Base-by-base conservation (phyloP, 2,329 filamentous ascomycete genomes). In the Lecanosticta acicola region DNA sequence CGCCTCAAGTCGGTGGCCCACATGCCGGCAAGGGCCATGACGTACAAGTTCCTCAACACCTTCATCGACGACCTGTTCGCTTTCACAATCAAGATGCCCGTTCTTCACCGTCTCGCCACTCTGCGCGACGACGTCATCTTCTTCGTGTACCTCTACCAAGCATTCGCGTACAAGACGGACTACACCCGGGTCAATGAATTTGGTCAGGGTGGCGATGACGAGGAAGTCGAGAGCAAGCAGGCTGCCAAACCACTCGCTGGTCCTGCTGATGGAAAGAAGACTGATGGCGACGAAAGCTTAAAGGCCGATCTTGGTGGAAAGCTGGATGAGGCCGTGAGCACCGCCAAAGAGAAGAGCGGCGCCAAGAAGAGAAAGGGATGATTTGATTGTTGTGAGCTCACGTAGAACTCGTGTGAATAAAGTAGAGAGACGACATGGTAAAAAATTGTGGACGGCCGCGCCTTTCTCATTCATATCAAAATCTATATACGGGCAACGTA, bases 11-110 rank as follows among this genome's bases (percentile, higher is more conserved):
- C 73, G 57, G 87, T 97, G 26, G 93, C 93, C 9, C 93, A 98
- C 71, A 95, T 98, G 91, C 90, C 93, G 1, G 87, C 78, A 57
- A 91, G 88, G 71, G 89, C 93, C 39, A 93, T 98, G 88, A 91
- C 84, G 67, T 96, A 96, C 79, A 96, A 97, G 72, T 95, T 95
- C 71, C 74, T 97, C 55, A 96, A 97, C 73, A 97, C 93, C 3
- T 98, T 98, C 67, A 97, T 98, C 66, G 93, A 98, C 68, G 93
- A 98, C 64, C 75, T 98, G 24, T 98, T 98, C 64, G 93, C 93
- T 2, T 98, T 97, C 63, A 98, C 93, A 32, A 96, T 98, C 74
- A 97, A 97, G 73, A 98, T 98, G 93, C 93, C 93, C 0, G 81
- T 90, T 52, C 76, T 98, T 41, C 93, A 98, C 68, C 81, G 93